Base-by-base conservation (phyloP, 2,329 filamentous ascomycete species). In the Triangularia verruculosa region DNA sequence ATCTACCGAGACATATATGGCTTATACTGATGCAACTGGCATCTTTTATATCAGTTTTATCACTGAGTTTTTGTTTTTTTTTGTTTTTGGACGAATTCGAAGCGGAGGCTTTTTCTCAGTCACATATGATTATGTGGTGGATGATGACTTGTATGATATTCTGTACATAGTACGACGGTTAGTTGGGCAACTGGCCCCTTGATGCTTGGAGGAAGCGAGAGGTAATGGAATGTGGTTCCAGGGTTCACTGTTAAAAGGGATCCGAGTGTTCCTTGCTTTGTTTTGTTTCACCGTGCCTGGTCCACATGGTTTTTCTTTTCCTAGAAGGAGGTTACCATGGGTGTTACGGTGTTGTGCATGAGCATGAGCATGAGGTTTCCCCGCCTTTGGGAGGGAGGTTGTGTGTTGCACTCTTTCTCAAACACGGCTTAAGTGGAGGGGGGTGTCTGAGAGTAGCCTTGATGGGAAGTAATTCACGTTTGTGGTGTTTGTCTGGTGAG, bases 291-390 rank as follows among this genome's bases (percentile, higher is more conserved):
- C 39, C 15, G n/a, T 20, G 39, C 34, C 13, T 39, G 34, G 34
- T 7, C 17, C 34, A 39, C 34, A 39, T n/a, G 34, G 15, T n/a
- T 39, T 39, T 39, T 39, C 9, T n/a, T 39, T 39, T 39, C 17
- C 9, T 4, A n/a, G 34, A n/a, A 39, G 13, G 34, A 39, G 47
- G 20, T 53, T 53, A 53, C 47, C 47, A 53, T 53, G 47, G n/a
- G 17, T 53, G 9, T 20, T 24, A 27, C 20, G 47, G 47, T 27
- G 20, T 54, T 27, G 22, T 28, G 52, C 55, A 57, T 57, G 55
- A 39, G 55, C 30, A 27, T 27, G 22, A 17, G 52, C 55, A 57
- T 57, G 55, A 39, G 55, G 17, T 57, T 27, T 57, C 32, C 56
- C 56, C 32, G 32, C 56, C 30, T 58, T 58, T 58, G 34, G 15